Evolutionary conservation across 352 stramenopile genomes (phyloP).

Genomic region (Nothophytophthora sp.): DNA sequence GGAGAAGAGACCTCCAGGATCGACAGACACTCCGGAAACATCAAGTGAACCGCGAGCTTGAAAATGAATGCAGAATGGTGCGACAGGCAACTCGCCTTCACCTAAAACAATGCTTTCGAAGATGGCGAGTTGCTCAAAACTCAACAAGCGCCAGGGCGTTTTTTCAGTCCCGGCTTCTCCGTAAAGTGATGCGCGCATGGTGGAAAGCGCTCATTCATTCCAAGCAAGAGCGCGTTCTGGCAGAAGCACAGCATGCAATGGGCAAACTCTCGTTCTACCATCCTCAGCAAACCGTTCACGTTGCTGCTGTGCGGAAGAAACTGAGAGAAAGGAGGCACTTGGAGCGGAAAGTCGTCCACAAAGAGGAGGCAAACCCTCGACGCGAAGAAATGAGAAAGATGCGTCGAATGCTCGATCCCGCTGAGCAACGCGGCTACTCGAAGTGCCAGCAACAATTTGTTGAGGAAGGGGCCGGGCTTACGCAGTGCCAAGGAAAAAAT

Average conservation of each 20-base stretch:
- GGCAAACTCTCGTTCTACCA: slow-evolving; percentile 43
- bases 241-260: slow-evolving; percentile 34
- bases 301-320: too few relatives aligned
- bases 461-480: background rate
- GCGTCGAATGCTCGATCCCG: slow-evolving; percentile 43
- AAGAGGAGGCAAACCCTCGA: slow-evolving; percentile 3
- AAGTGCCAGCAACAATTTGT: slow-evolving; percentile 6
- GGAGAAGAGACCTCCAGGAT: slow-evolving; percentile 13
- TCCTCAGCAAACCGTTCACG: slow-evolving; percentile 24
- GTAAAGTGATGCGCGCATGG: slow-evolving; percentile 29
- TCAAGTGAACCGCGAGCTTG: slow-evolving; percentile 19
- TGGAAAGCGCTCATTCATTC: slow-evolving; percentile 45
- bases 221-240: slow-evolving; percentile 57
- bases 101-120: slow-evolving; percentile 21
- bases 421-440: slow-evolving; percentile 22
- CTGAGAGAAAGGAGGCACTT: slow-evolving; percentile 3
- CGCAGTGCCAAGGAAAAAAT: too few relatives aligned
- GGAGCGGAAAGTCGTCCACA: slow-evolving; percentile 3
- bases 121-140: slow-evolving; percentile 8
- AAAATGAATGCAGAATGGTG: slow-evolving; percentile 1
- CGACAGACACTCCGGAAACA: slow-evolving; percentile 20
- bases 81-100: slow-evolving; percentile 5
- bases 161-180: slow-evolving; percentile 16
- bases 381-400: slow-evolving; percentile 17
- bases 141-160: slow-evolving; percentile 9